These are phyloP conservation scores for Polyplosphaeria fusca DNA, from an alignment of 495 filamentous ascomycete species.

Conservation along the genomic window DNA sequence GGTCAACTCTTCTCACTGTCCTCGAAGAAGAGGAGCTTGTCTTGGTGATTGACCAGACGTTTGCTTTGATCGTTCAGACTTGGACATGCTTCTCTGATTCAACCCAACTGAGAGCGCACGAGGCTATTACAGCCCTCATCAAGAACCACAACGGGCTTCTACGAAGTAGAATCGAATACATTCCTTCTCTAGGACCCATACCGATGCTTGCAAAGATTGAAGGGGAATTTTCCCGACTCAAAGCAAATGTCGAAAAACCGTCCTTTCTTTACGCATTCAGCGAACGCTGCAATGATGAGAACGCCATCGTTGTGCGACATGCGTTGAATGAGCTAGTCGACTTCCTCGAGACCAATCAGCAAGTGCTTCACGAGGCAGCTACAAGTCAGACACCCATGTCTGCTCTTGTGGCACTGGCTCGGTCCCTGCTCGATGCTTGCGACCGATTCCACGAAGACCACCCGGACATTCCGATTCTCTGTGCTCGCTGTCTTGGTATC, in stretches of 20 bases:
- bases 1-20: conserved; percentile 70
- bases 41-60: conserved; percentile 75
- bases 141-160: conserved; percentile 58
- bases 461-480: conserved; percentile 63
- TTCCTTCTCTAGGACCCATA: conserved; percentile 78
- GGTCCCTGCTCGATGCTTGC: conserved; percentile 78
- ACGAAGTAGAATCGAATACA: conserved; percentile 59
- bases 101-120: conserved; percentile 55
- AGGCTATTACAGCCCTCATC: conserved; percentile 63
- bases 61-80: conserved; percentile 77
- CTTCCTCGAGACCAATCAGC: conserved; percentile 70
- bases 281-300: conserved; percentile 74
- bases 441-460: conserved; percentile 71
- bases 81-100: conserved; percentile 65
- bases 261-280: conserved; percentile 67
- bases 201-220: conserved; percentile 64
- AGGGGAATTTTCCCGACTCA: conserved; percentile 59
- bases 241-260: conserved; percentile 56
- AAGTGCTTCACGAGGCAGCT: conserved; percentile 75
- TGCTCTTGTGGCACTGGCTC: conserved; percentile 65
- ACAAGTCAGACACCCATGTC: conserved; percentile 80
- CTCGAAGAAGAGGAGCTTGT: conserved; percentile 76
- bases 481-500: conserved; percentile 75
- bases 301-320: conserved; percentile 73
- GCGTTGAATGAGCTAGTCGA: conserved; percentile 71